These are phyloP conservation scores for Phytophthora fragariae DNA, from an alignment of 352 stramenopile genomes.

Conservation along the genomic window DNA sequence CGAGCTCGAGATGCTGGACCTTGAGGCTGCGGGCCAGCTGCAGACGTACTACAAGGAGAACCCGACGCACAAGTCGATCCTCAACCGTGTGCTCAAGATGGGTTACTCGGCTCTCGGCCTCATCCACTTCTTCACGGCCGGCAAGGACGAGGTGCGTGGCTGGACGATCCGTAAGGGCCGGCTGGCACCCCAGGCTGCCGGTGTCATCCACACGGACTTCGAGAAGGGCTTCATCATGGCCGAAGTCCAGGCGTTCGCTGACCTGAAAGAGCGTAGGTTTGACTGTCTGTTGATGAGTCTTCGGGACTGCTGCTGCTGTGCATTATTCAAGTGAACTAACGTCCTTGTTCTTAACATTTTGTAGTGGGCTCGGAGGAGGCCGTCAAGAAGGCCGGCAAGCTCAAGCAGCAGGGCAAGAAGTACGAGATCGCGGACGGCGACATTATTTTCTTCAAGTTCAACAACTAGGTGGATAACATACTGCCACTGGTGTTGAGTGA, in stretches of 20 bases:
- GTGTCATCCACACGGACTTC: conserved; percentile 99
- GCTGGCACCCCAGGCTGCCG: conserved; percentile 96
- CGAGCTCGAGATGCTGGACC: conserved; percentile 94
- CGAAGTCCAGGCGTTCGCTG: conserved; percentile 89
- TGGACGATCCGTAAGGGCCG: conserved; percentile 99
- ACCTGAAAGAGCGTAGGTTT: conserved; percentile 89
- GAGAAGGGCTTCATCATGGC: conserved; percentile 99
- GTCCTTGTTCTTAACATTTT: conserved; percentile 11
- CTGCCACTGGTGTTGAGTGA: conserved; percentile 29
- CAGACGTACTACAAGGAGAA: conserved; percentile 84
- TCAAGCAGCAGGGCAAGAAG: conserved; percentile 93
- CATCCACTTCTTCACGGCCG: conserved; percentile 99
- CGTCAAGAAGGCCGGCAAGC: conserved; percentile 90
- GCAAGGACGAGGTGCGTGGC: conserved; percentile 98
- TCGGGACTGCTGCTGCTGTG: neutral
- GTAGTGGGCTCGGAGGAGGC: conserved; percentile 85
- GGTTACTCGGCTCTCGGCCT: conserved; percentile 98
- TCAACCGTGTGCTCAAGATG: conserved; percentile 98
- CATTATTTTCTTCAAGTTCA: conserved; percentile 95
- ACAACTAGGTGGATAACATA: conserved; percentile 77
- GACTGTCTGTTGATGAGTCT: neutral
- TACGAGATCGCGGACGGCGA: conserved; percentile 91
- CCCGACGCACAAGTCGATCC: conserved; percentile 88
- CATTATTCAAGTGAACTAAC: conserved; percentile 13
- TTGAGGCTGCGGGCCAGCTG: conserved; percentile 70